These are phyloP conservation scores for Botrytis tulipae DNA, from an alignment of 2,329 filamentous ascomycete genomes.

Conservation along the genomic window DNA sequence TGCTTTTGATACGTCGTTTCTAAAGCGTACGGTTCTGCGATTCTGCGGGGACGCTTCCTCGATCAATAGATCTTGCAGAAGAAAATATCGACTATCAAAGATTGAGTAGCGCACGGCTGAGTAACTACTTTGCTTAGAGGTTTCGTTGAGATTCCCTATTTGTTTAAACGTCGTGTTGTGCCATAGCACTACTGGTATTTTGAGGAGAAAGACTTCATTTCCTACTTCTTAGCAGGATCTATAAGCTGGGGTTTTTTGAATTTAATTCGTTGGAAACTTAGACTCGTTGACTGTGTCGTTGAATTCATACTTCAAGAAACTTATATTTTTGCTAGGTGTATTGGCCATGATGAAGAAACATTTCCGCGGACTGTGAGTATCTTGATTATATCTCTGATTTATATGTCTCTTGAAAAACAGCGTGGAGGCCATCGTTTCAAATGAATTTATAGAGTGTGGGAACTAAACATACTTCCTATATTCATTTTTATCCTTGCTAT, in stretches of 20 bases:
- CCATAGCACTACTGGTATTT: background rate
- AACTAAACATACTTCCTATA: background rate
- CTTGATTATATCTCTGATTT: background rate
- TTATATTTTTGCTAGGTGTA: background rate
- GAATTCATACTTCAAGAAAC: background rate
- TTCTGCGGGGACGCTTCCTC: too few species aligned
- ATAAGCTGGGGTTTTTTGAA: background rate
- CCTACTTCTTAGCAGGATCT: background rate
- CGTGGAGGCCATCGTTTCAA: background rate
- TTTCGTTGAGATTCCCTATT: background rate
- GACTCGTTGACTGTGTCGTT: background rate
- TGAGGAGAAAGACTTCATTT: background rate
- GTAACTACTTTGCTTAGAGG: background rate
- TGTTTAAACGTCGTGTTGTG: background rate
- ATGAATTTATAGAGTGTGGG: background rate
- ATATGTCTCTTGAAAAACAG: background rate
- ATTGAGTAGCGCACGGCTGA: background rate
- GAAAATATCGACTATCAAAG: background rate
- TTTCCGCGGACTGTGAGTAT: background rate
- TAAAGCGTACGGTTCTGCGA: background rate
- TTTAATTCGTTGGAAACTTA: background rate
- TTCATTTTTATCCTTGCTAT: too few species aligned
- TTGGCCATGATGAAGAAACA: accelerated
- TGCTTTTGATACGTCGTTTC: background rate
- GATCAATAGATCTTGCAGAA: accelerated